A percentile compares a stretch with the other conserved stretches of the same genome.
Evolutionary conservation across 768 basidiomycete species (phyloP).

Genomic region (Termitomyces titanicus): DNA sequence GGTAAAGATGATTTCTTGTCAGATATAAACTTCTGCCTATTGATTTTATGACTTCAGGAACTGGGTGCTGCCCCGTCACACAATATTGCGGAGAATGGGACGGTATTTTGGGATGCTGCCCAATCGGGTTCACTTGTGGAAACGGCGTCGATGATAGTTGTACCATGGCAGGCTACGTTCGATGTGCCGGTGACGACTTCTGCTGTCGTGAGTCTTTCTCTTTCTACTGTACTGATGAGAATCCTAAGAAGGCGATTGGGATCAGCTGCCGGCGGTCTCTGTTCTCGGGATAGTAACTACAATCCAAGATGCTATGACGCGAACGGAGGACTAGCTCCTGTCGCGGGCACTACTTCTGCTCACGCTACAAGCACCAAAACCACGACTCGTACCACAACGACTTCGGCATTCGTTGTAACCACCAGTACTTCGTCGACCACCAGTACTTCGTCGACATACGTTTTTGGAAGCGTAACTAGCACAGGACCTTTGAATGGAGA

Average conservation of each 20-base stretch:
- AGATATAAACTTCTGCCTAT: too few relatives aligned
- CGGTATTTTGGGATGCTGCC: constrained; percentile 19
- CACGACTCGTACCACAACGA: background rate
- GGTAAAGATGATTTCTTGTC: too few relatives aligned
- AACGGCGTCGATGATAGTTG: constrained; percentile 11
- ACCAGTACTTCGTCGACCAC: background rate
- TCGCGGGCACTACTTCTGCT: background rate
- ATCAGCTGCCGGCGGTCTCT: constrained; percentile 15
- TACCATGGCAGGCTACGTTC: constrained; percentile 9
- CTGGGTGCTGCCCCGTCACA: constrained; percentile 17
- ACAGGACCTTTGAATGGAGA: background rate
- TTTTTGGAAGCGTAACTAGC: background rate
- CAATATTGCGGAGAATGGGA: constrained; percentile 20
- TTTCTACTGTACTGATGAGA: background rate
- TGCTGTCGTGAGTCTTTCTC: constrained; percentile 18
- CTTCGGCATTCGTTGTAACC: background rate
- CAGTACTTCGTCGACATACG: background rate
- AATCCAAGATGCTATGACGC: constrained; percentile 2
- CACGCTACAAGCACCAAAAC: background rate
- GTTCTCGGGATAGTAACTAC: constrained; percentile 1
- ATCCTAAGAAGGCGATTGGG: background rate
- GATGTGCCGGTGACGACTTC: constrained; percentile 17
- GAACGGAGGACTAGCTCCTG: background rate
- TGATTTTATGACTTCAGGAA: constrained; percentile 7
- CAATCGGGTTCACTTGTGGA: constrained; percentile 16